phyloP scores from a whole-genome alignment of 176 grass and related monocot genomes.

The Ensete glaucum region DNA sequence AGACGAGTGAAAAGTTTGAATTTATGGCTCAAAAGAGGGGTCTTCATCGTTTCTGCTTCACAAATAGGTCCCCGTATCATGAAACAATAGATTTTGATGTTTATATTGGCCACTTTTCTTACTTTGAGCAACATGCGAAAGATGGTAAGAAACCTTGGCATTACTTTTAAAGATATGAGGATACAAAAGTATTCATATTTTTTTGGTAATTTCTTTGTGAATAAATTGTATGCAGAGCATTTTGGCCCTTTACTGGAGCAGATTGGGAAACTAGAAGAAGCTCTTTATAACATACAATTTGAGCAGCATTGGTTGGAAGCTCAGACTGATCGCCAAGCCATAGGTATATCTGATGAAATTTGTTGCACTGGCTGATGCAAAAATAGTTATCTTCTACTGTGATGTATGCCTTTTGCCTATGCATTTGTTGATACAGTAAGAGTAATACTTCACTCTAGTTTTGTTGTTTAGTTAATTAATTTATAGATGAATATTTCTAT shows the following conservation, averaged over 20 bases:
- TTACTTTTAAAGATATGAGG: background rate
- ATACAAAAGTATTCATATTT: background rate
- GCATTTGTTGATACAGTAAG: background rate
- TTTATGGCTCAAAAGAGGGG: conserved; percentile 70
- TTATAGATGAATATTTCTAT: background rate
- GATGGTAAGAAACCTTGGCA: conserved; percentile 39
- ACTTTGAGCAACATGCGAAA: conserved; percentile 81
- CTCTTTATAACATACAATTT: conserved; percentile 87
- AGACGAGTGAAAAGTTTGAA: conserved; percentile 87
- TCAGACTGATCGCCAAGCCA: conserved; percentile 90
- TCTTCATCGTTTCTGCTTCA: conserved; percentile 84
- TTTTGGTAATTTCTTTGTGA: conserved; percentile 13
- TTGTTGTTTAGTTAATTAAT: background rate
- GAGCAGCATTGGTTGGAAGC: conserved; percentile 92
- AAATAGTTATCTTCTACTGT: background rate
- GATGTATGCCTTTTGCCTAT: background rate
- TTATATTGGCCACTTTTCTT: conserved; percentile 60
- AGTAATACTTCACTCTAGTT: background rate
- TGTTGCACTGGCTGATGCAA: background rate
- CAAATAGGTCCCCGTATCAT: conserved; percentile 79
- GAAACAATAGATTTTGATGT: conserved; percentile 93
- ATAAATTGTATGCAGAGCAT: conserved; percentile 51
- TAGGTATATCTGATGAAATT: conserved; percentile 31
- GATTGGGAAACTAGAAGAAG: conserved; percentile 81
- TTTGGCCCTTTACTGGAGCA: conserved; percentile 78